phyloP scores from a whole-genome alignment of 169 alveolate genomes.

The Plasmodium gallinaceum region DNA sequence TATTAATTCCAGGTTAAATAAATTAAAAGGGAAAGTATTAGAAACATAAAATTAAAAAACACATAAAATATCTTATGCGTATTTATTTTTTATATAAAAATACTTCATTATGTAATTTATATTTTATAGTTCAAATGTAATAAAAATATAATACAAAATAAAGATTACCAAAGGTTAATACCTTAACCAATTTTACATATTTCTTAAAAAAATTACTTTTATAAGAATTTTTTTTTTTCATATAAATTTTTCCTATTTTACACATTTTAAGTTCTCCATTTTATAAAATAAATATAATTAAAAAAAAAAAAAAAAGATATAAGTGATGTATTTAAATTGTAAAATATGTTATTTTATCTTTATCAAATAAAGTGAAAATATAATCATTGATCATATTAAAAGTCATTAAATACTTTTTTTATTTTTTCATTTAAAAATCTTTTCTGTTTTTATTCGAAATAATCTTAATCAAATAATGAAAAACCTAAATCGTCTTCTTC shows the following conservation, averaged over 20 bases:
- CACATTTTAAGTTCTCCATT: conserved; percentile 23
- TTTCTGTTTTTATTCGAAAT: background rate
- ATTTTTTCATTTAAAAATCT: conserved; percentile 1
- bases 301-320: conserved; percentile 40
- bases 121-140: no score
- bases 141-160: no score
- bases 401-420: background rate
- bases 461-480: conserved; percentile 77
- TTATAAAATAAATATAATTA: conserved; percentile 30
- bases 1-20: no score
- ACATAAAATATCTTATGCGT: no score
- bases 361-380: conserved; percentile 13
- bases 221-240: no score
- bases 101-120: no score
- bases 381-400: background rate
- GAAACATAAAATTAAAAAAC: no score
- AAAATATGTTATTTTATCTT: background rate
- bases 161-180: no score
- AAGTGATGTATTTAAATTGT: conserved; percentile 10
- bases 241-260: conserved; percentile 13
- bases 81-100: no score
- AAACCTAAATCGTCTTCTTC: conserved; percentile 82
- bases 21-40: no score
- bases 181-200: no score
- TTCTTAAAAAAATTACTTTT: no score